These are phyloP conservation scores for Daphne laureola DNA, from an alignment of 441 rosid genomes.

Conservation along the genomic window DNA sequence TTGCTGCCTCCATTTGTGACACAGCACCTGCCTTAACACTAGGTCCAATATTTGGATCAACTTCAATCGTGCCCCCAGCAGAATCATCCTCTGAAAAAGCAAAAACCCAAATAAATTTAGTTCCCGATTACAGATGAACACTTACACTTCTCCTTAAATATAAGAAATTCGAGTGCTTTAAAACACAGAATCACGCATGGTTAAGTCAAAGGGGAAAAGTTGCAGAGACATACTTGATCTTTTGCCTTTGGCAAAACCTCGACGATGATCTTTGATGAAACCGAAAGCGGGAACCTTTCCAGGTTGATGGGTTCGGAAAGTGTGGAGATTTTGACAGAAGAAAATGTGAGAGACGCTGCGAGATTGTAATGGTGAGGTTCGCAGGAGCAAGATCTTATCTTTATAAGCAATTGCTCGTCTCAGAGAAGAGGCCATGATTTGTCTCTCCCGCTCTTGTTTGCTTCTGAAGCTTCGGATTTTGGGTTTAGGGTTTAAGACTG, in stretches of 20 bases:
- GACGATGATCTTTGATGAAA: slow-evolving; percentile 34
- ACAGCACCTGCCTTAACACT: slow-evolving; percentile 47
- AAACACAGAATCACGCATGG: neutral
- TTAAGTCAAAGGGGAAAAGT: neutral
- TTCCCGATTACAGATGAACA: neutral
- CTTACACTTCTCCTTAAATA: neutral
- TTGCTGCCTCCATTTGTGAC: slow-evolving; percentile 88
- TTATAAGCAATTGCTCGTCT: slow-evolving; percentile 37
- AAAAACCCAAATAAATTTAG: neutral
- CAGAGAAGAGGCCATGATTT: slow-evolving; percentile 41
- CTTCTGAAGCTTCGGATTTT: no score
- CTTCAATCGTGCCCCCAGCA: slow-evolving; percentile 37
- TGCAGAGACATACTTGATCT: slow-evolving; percentile 43
- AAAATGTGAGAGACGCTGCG: slow-evolving; percentile 21
- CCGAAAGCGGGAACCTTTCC: slow-evolving; percentile 18
- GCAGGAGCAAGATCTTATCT: slow-evolving; percentile 21
- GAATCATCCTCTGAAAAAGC: slow-evolving; percentile 58
- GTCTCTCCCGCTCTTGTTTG: neutral
- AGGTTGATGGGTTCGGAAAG: slow-evolving; percentile 8
- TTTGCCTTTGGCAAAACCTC: slow-evolving; percentile 77
- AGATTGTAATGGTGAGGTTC: slow-evolving; percentile 30
- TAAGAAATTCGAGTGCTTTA: neutral
- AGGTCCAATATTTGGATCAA: slow-evolving; percentile 55
- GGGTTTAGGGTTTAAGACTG: no score
- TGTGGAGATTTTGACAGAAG: slow-evolving; percentile 16